Conservation (phyloP, 495 filamentous ascomycete genomes). For the Penicillium tannophilum region DNA sequence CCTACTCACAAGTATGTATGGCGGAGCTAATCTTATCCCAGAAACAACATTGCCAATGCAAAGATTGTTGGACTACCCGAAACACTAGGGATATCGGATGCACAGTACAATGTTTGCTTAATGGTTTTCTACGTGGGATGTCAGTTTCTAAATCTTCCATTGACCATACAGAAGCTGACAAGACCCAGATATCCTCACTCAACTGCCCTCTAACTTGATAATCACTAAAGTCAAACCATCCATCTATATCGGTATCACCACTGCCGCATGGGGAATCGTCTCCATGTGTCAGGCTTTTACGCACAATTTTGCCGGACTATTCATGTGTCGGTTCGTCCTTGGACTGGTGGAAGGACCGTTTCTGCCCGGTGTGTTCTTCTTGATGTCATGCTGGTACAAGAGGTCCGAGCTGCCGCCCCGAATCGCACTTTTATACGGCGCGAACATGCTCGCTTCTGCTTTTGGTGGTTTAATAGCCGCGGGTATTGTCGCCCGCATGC, state of each 20-base stretch:
- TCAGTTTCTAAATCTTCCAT: neutral
- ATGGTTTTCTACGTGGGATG: conserved; percentile 16
- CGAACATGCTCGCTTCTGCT: conserved; percentile 54
- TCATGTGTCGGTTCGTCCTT: conserved; percentile 10
- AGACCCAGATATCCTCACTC: conserved; percentile 12
- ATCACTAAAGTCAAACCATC: conserved; percentile 15
- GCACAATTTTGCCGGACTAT: conserved; percentile 13
- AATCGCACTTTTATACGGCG: conserved; percentile 57
- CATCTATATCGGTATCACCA: conserved; percentile 11
- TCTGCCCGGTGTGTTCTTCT: conserved; percentile 33
- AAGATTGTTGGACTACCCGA: neutral
- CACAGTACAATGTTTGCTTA: neutral
- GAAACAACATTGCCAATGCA: conserved; percentile 5
- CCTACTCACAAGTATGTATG: neutral
- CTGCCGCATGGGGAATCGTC: conserved; percentile 11
- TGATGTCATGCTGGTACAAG: conserved; percentile 61
- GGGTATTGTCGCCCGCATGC: conserved; percentile 29
- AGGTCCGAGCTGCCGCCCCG: conserved; percentile 50
- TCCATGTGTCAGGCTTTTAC: conserved; percentile 18
- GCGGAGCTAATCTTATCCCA: neutral
- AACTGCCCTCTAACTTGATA: conserved; percentile 13
- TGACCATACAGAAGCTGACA: neutral
- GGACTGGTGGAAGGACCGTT: conserved; percentile 16
- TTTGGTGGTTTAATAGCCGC: conserved; percentile 62
- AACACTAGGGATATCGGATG: neutral